Conservation (phyloP, 2,329 filamentous ascomycete genomes). For the Ophiobolus disseminans region DNA sequence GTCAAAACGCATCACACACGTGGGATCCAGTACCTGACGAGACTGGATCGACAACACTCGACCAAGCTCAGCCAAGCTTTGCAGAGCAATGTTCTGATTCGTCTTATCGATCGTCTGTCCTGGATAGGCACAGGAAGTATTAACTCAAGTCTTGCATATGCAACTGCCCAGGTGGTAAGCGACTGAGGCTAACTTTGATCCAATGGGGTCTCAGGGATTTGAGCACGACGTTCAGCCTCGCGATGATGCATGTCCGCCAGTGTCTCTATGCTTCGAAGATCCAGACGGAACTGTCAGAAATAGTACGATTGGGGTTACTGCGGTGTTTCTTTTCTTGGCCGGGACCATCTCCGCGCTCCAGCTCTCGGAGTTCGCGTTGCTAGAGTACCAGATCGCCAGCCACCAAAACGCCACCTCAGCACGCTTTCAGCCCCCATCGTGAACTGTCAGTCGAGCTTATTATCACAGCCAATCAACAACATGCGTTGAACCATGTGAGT, state of each 20-base stretch:
- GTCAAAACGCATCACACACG: neutral
- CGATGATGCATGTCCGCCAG: slow-evolving; percentile 5
- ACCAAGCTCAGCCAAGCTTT: neutral
- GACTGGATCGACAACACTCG: neutral
- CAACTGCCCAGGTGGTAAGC: neutral
- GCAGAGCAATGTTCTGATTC: neutral
- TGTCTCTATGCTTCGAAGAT: neutral
- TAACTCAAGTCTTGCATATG: neutral
- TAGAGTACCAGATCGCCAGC: neutral
- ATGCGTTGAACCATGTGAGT: slow-evolving; percentile 4
- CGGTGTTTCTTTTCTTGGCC: neutral
- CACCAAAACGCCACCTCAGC: slow-evolving; percentile 4
- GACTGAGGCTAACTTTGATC: neutral
- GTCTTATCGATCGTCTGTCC: neutral
- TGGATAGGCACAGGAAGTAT: neutral
- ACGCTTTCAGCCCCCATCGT: neutral
- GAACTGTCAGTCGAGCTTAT: neutral
- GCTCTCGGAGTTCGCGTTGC: neutral
- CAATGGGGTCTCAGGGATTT: neutral
- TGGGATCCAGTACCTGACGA: neutral
- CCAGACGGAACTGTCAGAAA: neutral
- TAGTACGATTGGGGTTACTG: neutral
- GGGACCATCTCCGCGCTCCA: neutral
- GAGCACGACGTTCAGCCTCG: slow-evolving; percentile 14
- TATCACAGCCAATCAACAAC: slow-evolving; percentile 1